Base-by-base conservation (phyloP, 371 early-diverging fungal species). In the Zopfochytrium polystomum region DNA sequence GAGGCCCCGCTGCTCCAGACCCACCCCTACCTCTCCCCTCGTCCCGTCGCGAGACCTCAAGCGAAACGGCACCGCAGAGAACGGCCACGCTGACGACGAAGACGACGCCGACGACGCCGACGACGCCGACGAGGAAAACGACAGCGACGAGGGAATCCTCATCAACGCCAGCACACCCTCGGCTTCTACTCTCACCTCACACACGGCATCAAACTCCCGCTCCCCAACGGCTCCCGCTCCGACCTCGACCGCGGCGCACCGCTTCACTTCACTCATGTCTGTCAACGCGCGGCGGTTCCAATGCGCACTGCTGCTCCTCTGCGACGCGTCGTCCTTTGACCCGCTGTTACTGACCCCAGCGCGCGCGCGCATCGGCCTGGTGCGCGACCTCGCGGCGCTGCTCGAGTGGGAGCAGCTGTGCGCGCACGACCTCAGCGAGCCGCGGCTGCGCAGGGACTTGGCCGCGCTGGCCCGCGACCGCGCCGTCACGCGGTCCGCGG, bases 231-330 rank as follows among this genome's bases (percentile, higher is more conserved):
- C n/a, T n/a, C n/a, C n/a, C n/a, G n/a, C n/a, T n/a, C n/a, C n/a
- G n/a, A n/a, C n/a, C n/a, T n/a, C n/a, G n/a, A n/a, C n/a, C n/a
- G n/a, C 32, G 35, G 38, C 46, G 7, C 25, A 34, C 13, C 22
- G 47, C 32, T 56, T 72, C 50, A 42, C 26, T 34, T 32, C 31
- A 4, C 23, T 65, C 3, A 61, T 71, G 48, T 32, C 33, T 22
- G 47, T 64, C 2, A 70, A 77, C 35, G 64, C 68, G 1, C 60
- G 69, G 47, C 71, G 79, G 23, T 74, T 74, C 70, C 81, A 79
- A 35, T 57, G 60, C 15, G 61, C 76, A 7, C 51, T 76, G 55
- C 70, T 80, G 27, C 46, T 78, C 56, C 69, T 80, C 9, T 68
- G 75, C 51, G 79, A 80, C 51, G 74, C 77, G 6, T 65, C 68